Evolutionary conservation across 2,329 filamentous ascomycete species (phyloP).

Genomic region (Xylaria digitata): DNA sequence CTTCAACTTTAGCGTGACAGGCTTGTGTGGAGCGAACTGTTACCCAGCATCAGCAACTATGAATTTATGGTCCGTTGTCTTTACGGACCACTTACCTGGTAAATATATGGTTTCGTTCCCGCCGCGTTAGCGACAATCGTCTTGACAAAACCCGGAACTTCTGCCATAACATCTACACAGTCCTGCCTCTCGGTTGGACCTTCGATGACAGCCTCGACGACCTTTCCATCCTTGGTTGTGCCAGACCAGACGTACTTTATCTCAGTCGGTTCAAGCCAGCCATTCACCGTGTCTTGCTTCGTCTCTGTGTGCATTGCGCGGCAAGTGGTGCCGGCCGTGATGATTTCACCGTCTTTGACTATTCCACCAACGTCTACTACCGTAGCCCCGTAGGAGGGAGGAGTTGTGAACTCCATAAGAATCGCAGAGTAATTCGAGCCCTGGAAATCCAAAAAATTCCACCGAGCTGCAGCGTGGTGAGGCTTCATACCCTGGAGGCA

Average conservation of each 20-base stretch:
- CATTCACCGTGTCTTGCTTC: conserved; percentile 79
- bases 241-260: conserved; percentile 83
- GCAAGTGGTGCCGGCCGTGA: conserved; percentile 76
- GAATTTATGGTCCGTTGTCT: background rate
- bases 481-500: conserved; percentile 99
- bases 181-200: conserved; percentile 76
- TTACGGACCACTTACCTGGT: conserved; percentile 72
- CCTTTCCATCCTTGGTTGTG: conserved; percentile 79
- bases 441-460: conserved; percentile 96
- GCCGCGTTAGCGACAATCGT: conserved; percentile 87
- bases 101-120: conserved; percentile 97
- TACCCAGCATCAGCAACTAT: conserved; percentile 37
- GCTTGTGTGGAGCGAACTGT: conserved; percentile 75
- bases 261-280: conserved; percentile 87
- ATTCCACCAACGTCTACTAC: conserved; percentile 85
- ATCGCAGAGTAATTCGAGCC: conserved; percentile 86
- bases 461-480: conserved; percentile 89
- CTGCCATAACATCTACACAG: conserved; percentile 93
- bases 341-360: conserved; percentile 81
- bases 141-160: conserved; percentile 96
- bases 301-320: conserved; percentile 75
- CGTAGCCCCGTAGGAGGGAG: conserved; percentile 89
- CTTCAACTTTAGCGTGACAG: conserved; percentile 82
- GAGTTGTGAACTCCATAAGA: conserved; percentile 96
- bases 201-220: conserved; percentile 75